Evolutionary conservation across 1,284 basidiomycete genomes (phyloP), one percentile per base, ranked within the genome.

Genomic region (Austroboletus novae-zelandiae): DNA sequence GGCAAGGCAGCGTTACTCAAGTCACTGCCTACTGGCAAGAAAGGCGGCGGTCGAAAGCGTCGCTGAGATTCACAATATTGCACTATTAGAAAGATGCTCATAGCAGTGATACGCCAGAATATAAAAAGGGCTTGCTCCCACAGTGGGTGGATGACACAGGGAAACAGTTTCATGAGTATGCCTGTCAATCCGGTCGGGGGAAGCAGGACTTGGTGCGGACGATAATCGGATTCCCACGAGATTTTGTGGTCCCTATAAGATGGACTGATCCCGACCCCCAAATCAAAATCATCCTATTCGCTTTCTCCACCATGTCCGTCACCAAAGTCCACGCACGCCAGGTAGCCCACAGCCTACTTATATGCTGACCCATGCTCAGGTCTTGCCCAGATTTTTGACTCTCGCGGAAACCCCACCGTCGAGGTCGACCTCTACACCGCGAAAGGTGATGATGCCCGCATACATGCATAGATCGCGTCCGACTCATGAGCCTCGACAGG

Each of bases 331-430:
- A 86, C 75, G 90, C 91, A 67, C 91, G 92, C 70, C 91, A 94
- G 85, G 91, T 90, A 74, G 56, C 71, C 9, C 59, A 25, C 14
- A 14, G 35, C 6, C 35, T 11, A 42, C 30, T 54, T 52, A 43
- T 45, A 55, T 53, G 46, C 40, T 44, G 30, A 30, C 17, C 48
- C 17, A 30, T 44, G 59, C 54, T 53, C 40, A 61, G 29, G 15
- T 36, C 37, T 51, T 54, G 3, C 42, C n/a, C 66, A 95, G 91
- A 96, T 96, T 83, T 96, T 96, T 71, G 93, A 96, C 81, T 96
- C 93, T 68, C 90, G 93, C 69, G 93, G 93, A 61, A 94, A 95
- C 81, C 91, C 93, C 62, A 94, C 93, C 66, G 91, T 97, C 72
- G 92, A 96, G 77, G 94, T 97, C 69, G 95, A 97, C 72, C 76